Evolutionary conservation across 371 early-diverging fungal species (phyloP), one percentile per base, ranked within the genome.

Genomic region (Mucor lusitanicus): DNA sequence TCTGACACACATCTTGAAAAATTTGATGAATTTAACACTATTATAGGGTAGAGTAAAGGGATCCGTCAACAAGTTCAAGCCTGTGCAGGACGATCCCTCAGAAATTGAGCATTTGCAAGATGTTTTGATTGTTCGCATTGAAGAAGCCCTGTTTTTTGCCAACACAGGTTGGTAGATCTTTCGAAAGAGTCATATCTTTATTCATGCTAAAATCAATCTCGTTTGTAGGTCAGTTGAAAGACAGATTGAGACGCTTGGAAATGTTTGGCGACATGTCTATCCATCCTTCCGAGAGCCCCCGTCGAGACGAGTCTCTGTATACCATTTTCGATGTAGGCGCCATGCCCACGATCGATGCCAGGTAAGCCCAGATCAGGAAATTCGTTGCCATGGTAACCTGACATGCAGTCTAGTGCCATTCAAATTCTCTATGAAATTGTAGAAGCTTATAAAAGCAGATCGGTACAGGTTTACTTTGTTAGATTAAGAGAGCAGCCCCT

Each of bases 61-160:
- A 8, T 76, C 79, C 6, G 64, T 71, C 27, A 72, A 78, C 61
- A 76, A 78, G 40, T 82, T 82, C 50, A 67, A 85, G 54, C 85
- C 87, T 32, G 86, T 89, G 70, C 82, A 83, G 66, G 86, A 91
- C 53, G 83, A 88, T 42, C 85, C 89, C 13, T 82, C 87, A 30
- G 78, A 82, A 33, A 67, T 80, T 15, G 91, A 92, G 67, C 91
- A 91, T 39, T 81, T 95, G 27, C 90, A 93, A 69, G 95, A 93
- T 12, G 89, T 89, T 21, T 76, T 97, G 35, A 87, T 98, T 64
- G 89, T 98, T 63, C 86, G 91, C 57, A 86, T 98, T 30, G 94
- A 96, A 63, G 98, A 98, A 67, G 88, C 91, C 0, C 77, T 98
- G 28, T 95, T 91, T 73, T 98, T 98, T 84, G 97, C 97, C 48